phyloP scores from a whole-genome alignment of 805 yeast genomes.

The Diddensiella santjacobensis region DNA sequence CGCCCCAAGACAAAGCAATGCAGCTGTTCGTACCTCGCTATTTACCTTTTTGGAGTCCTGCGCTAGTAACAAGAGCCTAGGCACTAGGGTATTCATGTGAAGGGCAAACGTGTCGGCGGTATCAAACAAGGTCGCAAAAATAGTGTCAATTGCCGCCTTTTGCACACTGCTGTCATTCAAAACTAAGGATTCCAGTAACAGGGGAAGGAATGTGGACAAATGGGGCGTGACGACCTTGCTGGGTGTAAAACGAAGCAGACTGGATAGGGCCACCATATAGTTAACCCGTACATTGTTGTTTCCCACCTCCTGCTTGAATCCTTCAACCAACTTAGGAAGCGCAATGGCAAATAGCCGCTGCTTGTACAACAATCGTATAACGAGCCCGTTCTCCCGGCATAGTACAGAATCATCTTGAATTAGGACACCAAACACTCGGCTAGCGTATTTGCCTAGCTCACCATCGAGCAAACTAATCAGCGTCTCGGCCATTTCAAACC shows the following conservation, averaged over 20 bases:
- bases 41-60: constrained; percentile 30
- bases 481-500: constrained; percentile 34
- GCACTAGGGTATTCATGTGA: constrained; percentile 56
- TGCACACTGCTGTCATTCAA: constrained; percentile 48
- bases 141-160: constrained; percentile 57
- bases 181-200: constrained; percentile 61
- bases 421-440: constrained; percentile 59
- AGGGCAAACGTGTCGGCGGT: constrained; percentile 49
- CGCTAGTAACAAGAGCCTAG: constrained; percentile 43
- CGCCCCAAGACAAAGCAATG: constrained; percentile 56
- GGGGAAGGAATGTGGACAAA: constrained; percentile 61
- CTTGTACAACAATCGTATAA: constrained; percentile 66
- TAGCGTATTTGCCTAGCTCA: constrained; percentile 39
- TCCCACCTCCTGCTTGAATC: constrained; percentile 35
- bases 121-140: constrained; percentile 54
- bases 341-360: constrained; percentile 69
- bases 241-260: constrained; percentile 62
- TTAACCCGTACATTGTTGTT: constrained; percentile 40
- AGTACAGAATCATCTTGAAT: constrained; percentile 65
- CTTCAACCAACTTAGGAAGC: constrained; percentile 52
- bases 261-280: constrained; percentile 62
- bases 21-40: constrained; percentile 50
- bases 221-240: constrained; percentile 61
- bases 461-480: constrained; percentile 38
- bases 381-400: constrained; percentile 50